A percentile compares a stretch with the other conserved stretches of the same genome.
Conservation (phyloP, 352 stramenopile species). For the Pythium sukuiense region DNA sequence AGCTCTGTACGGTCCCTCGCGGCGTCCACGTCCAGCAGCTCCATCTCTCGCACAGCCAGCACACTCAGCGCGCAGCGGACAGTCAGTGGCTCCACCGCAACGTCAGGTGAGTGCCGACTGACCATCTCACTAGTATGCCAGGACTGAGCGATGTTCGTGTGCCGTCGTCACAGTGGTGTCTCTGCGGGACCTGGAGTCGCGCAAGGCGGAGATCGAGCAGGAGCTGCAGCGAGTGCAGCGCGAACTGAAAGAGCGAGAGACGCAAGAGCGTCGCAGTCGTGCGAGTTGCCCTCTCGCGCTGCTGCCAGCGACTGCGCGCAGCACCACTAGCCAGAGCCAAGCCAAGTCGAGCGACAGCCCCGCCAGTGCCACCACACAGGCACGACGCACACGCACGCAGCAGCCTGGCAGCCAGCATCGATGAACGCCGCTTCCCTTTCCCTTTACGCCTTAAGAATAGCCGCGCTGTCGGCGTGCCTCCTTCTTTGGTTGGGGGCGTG, state of each 20-base stretch:
- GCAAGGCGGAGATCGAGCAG: constrained; percentile 61
- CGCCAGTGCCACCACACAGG: not conserved
- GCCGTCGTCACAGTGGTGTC: constrained; percentile 36
- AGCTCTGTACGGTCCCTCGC: not conserved
- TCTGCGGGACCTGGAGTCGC: constrained; percentile 50
- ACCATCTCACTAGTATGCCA: not conserved
- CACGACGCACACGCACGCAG: not conserved
- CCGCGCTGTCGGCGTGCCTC: no score
- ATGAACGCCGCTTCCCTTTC: not conserved
- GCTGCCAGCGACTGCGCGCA: constrained; percentile 11
- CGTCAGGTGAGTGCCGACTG: not conserved
- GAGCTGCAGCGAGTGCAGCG: constrained; percentile 46
- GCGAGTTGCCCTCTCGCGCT: constrained; percentile 19
- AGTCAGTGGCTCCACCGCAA: not conserved
- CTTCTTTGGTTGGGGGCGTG: no score
- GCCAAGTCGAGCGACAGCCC: not conserved
- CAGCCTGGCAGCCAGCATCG: constrained; percentile 11
- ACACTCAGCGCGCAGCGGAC: not conserved
- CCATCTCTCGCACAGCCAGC: not conserved
- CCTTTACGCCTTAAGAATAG: no score
- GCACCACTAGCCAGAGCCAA: constrained; percentile 1
- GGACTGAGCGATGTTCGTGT: not conserved
- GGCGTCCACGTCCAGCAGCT: not conserved
- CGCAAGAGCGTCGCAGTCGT: constrained; percentile 13
- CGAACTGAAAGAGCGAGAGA: constrained; percentile 38